A percentile compares a stretch with the other conserved stretches of the same genome.
These are phyloP conservation scores for Trametes sanguinea DNA, from an alignment of 768 basidiomycete species.

Conservation along the genomic window DNA sequence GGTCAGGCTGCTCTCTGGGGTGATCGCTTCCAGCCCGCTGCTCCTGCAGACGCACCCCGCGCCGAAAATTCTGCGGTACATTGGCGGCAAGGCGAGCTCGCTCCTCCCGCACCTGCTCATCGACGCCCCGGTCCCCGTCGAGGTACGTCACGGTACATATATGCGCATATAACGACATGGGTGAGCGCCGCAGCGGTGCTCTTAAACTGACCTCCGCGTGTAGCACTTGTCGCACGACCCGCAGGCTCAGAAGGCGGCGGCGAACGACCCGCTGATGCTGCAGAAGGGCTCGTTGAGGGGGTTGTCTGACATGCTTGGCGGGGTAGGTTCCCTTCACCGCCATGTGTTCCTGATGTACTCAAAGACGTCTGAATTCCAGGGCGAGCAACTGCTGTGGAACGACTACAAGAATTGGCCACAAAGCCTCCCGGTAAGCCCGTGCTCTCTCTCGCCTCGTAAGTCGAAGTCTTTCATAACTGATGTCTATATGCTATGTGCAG, in stretches of 20 bases:
- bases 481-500: neutral
- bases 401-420: conserved; percentile 63
- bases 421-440: conserved; percentile 55
- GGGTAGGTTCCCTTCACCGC: conserved; percentile 18
- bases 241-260: conserved; percentile 44
- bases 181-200: too few relatives aligned
- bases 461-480: neutral
- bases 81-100: conserved; percentile 50
- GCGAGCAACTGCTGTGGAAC: conserved; percentile 52
- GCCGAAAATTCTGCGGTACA: conserved; percentile 49
- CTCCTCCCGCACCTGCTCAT: conserved; percentile 56
- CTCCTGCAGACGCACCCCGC: conserved; percentile 64
- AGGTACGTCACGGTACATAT: conserved; percentile 42
- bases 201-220: conserved; percentile 10
- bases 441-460: too few relatives aligned
- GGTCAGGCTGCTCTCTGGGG: conserved; percentile 52
- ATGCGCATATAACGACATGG: too few relatives aligned
- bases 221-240: conserved; percentile 64
- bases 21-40: conserved; percentile 70
- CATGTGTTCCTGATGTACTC: neutral
- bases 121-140: conserved; percentile 50
- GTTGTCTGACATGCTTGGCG: conserved; percentile 27
- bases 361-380: conserved; percentile 43
- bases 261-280: conserved; percentile 61
- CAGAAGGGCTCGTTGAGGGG: conserved; percentile 45